phyloP scores from a whole-genome alignment of 495 filamentous ascomycete species.

The Hypoxylon perforatum region DNA sequence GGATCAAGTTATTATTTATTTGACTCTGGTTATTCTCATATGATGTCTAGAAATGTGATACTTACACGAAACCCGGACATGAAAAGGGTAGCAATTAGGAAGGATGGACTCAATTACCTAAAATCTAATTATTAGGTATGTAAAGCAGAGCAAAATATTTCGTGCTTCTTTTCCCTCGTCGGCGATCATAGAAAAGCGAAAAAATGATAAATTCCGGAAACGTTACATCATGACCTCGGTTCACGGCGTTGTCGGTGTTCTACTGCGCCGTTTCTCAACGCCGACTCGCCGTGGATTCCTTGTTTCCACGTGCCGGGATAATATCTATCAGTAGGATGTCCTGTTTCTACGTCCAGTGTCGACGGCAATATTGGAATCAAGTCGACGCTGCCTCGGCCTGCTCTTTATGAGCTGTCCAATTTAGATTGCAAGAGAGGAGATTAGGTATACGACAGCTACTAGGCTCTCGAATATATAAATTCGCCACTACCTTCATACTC shows the following conservation, averaged over 20 bases:
- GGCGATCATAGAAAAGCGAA: neutral
- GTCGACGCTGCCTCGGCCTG: too few species aligned
- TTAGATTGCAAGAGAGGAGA: neutral
- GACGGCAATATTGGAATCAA: too few species aligned
- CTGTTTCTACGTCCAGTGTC: neutral
- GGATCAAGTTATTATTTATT: neutral
- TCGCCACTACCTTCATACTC: neutral
- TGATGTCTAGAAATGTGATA: neutral
- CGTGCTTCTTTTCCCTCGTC: too few species aligned
- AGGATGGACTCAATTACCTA: too few species aligned
- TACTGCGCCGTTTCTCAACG: conserved; percentile 1
- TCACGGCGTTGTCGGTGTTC: conserved; percentile 16
- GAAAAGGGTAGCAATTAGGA: too few species aligned
- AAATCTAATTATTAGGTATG: too few species aligned
- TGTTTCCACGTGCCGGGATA: neutral
- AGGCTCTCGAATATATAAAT: neutral
- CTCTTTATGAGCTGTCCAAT: too few species aligned
- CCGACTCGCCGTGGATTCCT: conserved; percentile 2
- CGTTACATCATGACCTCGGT: neutral
- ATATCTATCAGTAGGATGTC: neutral
- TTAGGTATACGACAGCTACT: neutral
- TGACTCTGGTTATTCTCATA: neutral
- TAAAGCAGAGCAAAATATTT: too few species aligned
- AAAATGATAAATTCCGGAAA: neutral
- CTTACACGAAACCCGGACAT: neutral